Evolutionary conservation across 1,284 basidiomycete species (phyloP).

Genomic region (Tilletiopsis washingtonensis): DNA sequence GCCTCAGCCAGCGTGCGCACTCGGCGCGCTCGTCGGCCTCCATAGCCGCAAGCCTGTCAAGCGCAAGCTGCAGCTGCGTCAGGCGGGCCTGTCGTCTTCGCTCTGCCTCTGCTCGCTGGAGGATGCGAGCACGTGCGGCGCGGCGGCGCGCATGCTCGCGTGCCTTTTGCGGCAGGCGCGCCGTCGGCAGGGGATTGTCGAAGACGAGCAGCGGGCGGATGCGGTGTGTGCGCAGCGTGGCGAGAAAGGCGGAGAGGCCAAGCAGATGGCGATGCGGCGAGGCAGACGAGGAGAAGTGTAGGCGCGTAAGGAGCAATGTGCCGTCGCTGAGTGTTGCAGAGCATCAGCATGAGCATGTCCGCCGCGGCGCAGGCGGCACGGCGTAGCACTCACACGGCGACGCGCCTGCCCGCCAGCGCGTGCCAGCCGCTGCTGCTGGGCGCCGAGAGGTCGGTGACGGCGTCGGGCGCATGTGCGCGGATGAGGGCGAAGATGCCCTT

Average conservation of each 20-base stretch:
- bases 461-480: conserved; percentile 6
- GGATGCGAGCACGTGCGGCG: background rate
- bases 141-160: conserved; percentile 22
- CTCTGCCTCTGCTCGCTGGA: conserved; percentile 1
- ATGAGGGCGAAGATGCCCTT: conserved; percentile 31
- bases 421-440: background rate
- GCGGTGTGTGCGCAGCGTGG: conserved; percentile 17
- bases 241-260: conserved; percentile 31
- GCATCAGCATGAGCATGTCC: conserved; percentile 22
- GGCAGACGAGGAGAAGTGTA: conserved; percentile 30
- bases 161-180: conserved; percentile 22
- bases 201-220: conserved; percentile 35
- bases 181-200: conserved; percentile 20
- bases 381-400: background rate
- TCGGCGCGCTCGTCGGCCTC: background rate
- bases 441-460: background rate
- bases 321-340: conserved; percentile 10
- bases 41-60: background rate
- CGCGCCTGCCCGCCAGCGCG: conserved; percentile 8
- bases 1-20: background rate
- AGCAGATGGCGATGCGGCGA: conserved; percentile 29
- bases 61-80: background rate
- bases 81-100: background rate
- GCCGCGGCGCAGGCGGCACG: background rate
- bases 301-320: conserved; percentile 16